Evolutionary conservation across 2,329 filamentous ascomycete genomes (phyloP), one percentile per base, ranked within the genome.

Genomic region (Epichloe uncinata): DNA sequence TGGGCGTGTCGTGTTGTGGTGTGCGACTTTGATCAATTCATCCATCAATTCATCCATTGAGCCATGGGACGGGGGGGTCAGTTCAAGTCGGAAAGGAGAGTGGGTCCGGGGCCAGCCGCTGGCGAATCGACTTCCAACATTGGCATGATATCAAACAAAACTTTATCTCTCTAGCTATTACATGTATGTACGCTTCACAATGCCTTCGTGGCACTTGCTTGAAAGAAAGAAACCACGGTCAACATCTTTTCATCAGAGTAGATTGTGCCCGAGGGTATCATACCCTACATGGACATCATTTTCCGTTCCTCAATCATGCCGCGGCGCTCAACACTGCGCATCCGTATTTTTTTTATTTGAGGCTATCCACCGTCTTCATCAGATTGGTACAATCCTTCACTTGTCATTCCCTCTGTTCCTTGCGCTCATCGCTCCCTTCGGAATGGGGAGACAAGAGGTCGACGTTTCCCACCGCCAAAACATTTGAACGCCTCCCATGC

Each of bases 401-500:
- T 35, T 38, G 13, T 18, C 2, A 41, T 34, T 20, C 22, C 26
- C 22, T 9, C 26, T 35, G 9, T 9, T 9, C 40, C 18, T 42
- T 16, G 15, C 18, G 16, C 16, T 26, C 8, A 18, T 30, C 34
- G 9, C 20, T 15, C 18, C 7, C 30, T 30, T 30, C 26, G 26
- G 26, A 30, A 9, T 30, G 8, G 13, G 7, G 5, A 36, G 30
- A 36, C 18, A 36, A 26, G 18, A 42, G 6, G 22, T n/a, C 26
- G 36, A 13, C 12, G 13, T 20, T 18, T 44, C 8, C 40, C 33
- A 22, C 22, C 20, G 16, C 42, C 49, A 41, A 48, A 45, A 41
- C 16, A 33, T 18, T 30, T 15, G n/a, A 49, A 53, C 52, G 52
- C 52, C 49, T 42, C 30, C 49, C 52, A 55, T 57, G 55, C 54